Conservation (phyloP, 2,329 filamentous ascomycete genomes). For the Purpureocillium lavendulum region DNA sequence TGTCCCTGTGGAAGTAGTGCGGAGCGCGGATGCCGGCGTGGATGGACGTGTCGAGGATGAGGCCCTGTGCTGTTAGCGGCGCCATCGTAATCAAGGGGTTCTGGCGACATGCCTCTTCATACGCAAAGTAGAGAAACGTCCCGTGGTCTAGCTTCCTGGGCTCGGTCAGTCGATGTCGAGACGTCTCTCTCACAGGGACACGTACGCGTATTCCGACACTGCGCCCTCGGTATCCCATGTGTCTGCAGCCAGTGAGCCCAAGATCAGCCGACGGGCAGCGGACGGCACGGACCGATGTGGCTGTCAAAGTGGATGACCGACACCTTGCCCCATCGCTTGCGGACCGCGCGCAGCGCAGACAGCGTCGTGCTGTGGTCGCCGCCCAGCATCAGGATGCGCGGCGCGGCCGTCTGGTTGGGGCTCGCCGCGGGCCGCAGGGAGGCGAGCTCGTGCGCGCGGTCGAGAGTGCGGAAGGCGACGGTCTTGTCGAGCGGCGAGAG, state of each 20-base stretch:
- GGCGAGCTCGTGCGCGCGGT: constrained; percentile 10
- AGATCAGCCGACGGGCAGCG: too few species aligned
- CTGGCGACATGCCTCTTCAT: too few species aligned
- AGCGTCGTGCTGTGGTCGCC: constrained; percentile 63
- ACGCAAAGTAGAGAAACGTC: constrained; percentile 15
- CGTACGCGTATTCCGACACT: constrained; percentile 1
- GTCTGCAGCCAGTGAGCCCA: constrained; percentile 3
- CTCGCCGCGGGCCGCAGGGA: constrained; percentile 8
- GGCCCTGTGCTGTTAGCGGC: constrained; percentile 13
- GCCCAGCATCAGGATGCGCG: constrained; percentile 51
- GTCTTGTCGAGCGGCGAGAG: constrained; percentile 13
- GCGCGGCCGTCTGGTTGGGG: constrained; percentile 4
- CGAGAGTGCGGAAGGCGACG: constrained; percentile 12
- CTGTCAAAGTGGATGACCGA: constrained; percentile 63
- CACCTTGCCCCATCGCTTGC: constrained; percentile 50
- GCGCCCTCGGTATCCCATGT: constrained; percentile 11
- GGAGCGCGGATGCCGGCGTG: constrained; percentile 74
- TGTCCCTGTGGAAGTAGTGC: constrained; percentile 40
- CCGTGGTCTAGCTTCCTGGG: constrained; percentile 15
- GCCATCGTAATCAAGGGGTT: too few species aligned
- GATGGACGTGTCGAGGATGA: constrained; percentile 64
- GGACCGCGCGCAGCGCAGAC: constrained; percentile 55
- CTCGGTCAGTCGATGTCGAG: not conserved
- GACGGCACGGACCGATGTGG: constrained; percentile 31
- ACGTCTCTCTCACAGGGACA: too few species aligned